Base-by-base conservation (phyloP, 495 filamentous ascomycete genomes). In the Daldinia bambusicola region DNA sequence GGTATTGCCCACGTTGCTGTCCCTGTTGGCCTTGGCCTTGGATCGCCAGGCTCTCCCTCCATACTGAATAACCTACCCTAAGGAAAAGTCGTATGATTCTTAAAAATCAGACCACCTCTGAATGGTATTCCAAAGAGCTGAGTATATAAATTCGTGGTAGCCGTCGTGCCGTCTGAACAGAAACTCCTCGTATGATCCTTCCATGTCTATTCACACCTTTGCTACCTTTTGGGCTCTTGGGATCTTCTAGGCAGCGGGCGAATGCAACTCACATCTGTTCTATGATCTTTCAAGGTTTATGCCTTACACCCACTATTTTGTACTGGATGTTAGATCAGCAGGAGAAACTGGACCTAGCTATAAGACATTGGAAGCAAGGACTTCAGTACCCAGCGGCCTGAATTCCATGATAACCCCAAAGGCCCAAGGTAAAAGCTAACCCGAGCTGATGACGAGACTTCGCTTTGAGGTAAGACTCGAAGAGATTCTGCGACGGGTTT, bases 21-120 rank as follows among this genome's bases (percentile, higher is more conserved):
- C 63, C 63, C 58, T 66, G 69, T 20, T 55, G 32, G 31, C 14
- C 31, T 37, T 41, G 43, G 63, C 38, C 53, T 63, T 61, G 34
- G 67, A 70, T 67, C 67, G 55, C 55, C 71, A 63, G 67, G 53
- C 59, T 40, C 30, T 60, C 16, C 63, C 63, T 70, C 71, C 43
- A 38, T 32, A 18, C 61, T 61, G 55, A 59, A 59, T 70, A 66
- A 30, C 26, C 1, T 26, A 26, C 18, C 34, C 53, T 38, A 14
- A 63, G 59, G 48, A 61, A 63, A 34, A 63, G 58, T 71, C 71
- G 67, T 71, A 74, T 55, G 71, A 74, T 70, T 66, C n/a, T 18
- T 10, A 64, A 67, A 64, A 70, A 40, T 74, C 71, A 74, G 71
- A 53, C 71, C 71, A 74, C 63, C 70, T 69, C 38, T 34, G 32